Conservation (phyloP, 106 monocot species). For the Apostasia shenzhenica region DNA sequence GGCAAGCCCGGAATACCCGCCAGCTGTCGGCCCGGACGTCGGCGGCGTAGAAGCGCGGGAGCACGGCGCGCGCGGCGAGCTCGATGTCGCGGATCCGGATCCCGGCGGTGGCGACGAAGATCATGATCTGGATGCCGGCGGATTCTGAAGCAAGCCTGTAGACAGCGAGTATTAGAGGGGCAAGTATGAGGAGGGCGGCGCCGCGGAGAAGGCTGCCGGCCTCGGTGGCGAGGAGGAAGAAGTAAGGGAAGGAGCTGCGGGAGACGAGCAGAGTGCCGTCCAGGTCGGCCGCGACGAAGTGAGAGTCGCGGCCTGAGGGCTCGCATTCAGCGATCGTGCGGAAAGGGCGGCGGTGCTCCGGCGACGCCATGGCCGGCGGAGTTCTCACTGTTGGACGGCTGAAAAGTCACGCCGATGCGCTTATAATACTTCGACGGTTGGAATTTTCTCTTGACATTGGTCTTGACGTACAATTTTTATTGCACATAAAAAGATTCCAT, state of each 20-base stretch:
- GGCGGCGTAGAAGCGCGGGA: slow-evolving; percentile 74
- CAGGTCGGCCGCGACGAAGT: slow-evolving; percentile 64
- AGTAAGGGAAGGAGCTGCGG: slow-evolving; percentile 82
- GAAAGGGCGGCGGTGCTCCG: slow-evolving; percentile 15
- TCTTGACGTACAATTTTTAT: too few relatives aligned
- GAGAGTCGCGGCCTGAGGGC: slow-evolving; percentile 14
- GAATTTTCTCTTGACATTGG: too few relatives aligned
- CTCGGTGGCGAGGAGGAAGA: slow-evolving; percentile 77
- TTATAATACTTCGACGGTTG: too few relatives aligned
- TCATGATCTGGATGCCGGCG: slow-evolving; percentile 54
- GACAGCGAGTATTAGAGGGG: slow-evolving; percentile 46
- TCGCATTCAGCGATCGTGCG: slow-evolving; percentile 33
- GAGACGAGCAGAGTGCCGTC: slow-evolving; percentile 84
- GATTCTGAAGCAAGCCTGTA: slow-evolving; percentile 53
- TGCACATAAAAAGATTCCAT: too few relatives aligned
- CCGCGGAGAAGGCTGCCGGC: slow-evolving; percentile 74
- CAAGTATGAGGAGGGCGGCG: slow-evolving; percentile 46
- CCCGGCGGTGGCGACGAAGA: slow-evolving; percentile 49
- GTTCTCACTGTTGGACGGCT: not conserved
- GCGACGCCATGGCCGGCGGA: not conserved
- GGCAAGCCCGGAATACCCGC: slow-evolving; percentile 45
- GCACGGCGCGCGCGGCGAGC: slow-evolving; percentile 55
- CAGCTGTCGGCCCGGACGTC: slow-evolving; percentile 64
- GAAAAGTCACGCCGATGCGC: too few relatives aligned
- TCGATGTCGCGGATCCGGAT: slow-evolving; percentile 49